Conservation (phyloP, 768 basidiomycete genomes). For the Neoboletus subvelutipes region DNA sequence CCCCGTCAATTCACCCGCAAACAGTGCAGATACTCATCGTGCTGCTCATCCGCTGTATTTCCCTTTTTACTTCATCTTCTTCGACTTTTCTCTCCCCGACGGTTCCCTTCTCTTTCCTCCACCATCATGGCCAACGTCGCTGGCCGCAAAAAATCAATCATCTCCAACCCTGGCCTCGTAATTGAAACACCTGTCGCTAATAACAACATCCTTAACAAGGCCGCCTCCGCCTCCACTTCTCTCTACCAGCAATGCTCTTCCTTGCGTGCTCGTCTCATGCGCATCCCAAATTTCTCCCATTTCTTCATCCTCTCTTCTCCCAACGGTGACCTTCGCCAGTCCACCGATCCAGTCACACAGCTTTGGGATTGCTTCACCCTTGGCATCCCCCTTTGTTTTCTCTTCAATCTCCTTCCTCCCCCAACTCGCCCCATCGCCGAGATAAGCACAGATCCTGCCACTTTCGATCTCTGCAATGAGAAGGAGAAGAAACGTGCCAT, state of each 20-base stretch:
- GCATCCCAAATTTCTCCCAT: constrained; percentile 68
- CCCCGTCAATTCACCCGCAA: constrained; percentile 13
- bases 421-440: constrained; percentile 42
- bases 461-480: constrained; percentile 71
- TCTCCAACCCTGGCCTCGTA: constrained; percentile 58
- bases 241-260: constrained; percentile 91
- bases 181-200: constrained; percentile 75
- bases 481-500: constrained; percentile 89
- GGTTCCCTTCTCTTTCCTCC: constrained; percentile 3
- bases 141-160: constrained; percentile 79
- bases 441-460: constrained; percentile 64
- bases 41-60: not conserved
- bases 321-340: constrained; percentile 61
- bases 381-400: constrained; percentile 91
- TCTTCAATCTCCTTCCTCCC: constrained; percentile 86
- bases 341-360: constrained; percentile 90
- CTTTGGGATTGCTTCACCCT: constrained; percentile 93
- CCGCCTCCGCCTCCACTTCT: constrained; percentile 82
- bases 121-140: constrained; percentile 53
- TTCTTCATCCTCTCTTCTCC: constrained; percentile 65
- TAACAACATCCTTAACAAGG: constrained; percentile 88
- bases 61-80: not conserved
- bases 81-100: not conserved
- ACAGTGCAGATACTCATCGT: constrained; percentile 5
- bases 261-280: constrained; percentile 72